phyloP scores from a whole-genome alignment of 768 basidiomycete genomes.

The Auriscalpium orientale region DNA sequence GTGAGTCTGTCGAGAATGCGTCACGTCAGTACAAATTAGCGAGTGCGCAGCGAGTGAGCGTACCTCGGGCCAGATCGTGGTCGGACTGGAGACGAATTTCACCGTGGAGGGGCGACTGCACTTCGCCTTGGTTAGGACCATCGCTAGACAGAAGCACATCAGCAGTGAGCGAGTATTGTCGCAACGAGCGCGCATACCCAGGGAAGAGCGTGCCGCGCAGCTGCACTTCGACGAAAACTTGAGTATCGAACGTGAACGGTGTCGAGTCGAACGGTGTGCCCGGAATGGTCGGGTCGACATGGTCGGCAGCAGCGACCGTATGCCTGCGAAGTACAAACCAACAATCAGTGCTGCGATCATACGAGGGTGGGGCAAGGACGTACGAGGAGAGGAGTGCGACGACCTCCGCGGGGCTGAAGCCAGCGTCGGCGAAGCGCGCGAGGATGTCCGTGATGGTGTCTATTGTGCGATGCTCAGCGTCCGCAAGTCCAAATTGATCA shows the following conservation, averaged over 20 bases:
- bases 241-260: conserved; percentile 34
- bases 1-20: conserved; percentile 1
- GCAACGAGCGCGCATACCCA: conserved; percentile 18
- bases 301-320: conserved; percentile 13
- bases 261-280: conserved; percentile 41
- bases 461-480: neutral
- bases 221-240: conserved; percentile 37
- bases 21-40: neutral
- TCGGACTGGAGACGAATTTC: conserved; percentile 43
- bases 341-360: neutral
- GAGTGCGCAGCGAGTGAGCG: neutral
- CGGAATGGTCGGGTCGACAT: conserved; percentile 19
- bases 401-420: conserved; percentile 27
- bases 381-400: conserved; percentile 29
- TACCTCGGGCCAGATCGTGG: conserved; percentile 17
- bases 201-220: conserved; percentile 36
- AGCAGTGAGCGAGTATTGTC: neutral
- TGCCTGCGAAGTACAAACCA: conserved; percentile 2
- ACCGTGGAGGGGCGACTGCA: conserved; percentile 30
- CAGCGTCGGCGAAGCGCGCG: conserved; percentile 27
- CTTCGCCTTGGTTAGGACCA: conserved; percentile 32
- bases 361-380: conserved; percentile 6
- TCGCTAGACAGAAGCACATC: conserved; percentile 19
- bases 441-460: conserved; percentile 19
- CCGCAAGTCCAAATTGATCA: neutral